Conservation (phyloP, 345 rosid genomes). For the Sonneratia caseolaris region DNA sequence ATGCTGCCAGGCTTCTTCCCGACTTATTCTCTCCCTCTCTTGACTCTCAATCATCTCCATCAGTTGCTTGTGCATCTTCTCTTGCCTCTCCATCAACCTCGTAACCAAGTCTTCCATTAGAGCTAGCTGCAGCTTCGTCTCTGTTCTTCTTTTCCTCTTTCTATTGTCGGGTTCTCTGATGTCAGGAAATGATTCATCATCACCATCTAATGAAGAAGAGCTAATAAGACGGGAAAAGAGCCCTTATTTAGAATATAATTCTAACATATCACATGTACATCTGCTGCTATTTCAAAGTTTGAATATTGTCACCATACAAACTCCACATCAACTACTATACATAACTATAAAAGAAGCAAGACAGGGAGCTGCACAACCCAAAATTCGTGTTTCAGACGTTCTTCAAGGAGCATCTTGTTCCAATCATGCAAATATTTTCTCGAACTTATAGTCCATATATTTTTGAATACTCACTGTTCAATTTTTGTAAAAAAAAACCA, state of each 20-base stretch:
- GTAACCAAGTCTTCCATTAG: slow-evolving; percentile 43
- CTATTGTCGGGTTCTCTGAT: slow-evolving; percentile 17
- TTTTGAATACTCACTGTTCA: neutral
- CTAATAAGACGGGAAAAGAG: slow-evolving; percentile 21
- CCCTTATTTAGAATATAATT: neutral
- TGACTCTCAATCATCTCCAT: slow-evolving; percentile 55
- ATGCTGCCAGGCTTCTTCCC: slow-evolving; percentile 80
- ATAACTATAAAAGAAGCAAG: neutral
- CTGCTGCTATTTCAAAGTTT: neutral
- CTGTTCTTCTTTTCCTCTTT: slow-evolving; percentile 47
- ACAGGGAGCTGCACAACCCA: neutral
- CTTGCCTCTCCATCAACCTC: slow-evolving; percentile 66
- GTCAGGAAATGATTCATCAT: slow-evolving; percentile 18
- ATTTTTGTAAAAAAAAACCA: neutral
- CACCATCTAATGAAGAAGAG: slow-evolving; percentile 31
- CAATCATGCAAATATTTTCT: neutral
- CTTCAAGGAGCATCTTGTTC: neutral
- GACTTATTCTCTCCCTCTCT: slow-evolving; percentile 47
- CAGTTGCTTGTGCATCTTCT: slow-evolving; percentile 61
- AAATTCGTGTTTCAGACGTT: neutral
- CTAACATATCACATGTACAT: neutral
- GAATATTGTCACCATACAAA: neutral
- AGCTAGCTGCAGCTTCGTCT: slow-evolving; percentile 27
- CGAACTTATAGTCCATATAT: neutral
- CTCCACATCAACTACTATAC: neutral